Base-by-base conservation (phyloP, 495 filamentous ascomycete species). In the Penicillium pulvis region DNA sequence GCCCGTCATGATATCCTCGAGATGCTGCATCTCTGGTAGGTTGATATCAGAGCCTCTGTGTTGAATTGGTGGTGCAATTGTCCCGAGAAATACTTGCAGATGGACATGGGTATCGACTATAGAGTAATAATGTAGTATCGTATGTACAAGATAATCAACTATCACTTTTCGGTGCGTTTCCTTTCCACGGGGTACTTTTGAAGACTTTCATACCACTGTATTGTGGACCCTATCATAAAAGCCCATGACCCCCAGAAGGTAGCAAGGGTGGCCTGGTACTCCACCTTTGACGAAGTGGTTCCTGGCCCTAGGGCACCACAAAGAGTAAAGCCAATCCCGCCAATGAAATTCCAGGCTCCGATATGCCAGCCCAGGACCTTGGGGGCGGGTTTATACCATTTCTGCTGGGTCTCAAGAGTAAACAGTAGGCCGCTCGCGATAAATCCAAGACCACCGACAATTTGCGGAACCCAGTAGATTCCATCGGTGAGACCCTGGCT, bases 191-290 rank as follows among this genome's bases (percentile, higher is more conserved):
- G 85, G 71, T 82, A 70, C 64, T 87, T 89, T 41, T 79, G 71
- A 59, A 87, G 58, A 67, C 80, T 81, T 63, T 88, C 85, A 66
- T 83, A 89, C 83, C 82, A 86, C 74, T 89, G 87, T 24, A 88
- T 75, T 8, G 69, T 69, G 58, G 83, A 86, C 0, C 85, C 86
- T 44, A 88, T 82, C 67, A 90, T 73, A 59, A 90, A 90, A 26
- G 85, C 85, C 84, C 85, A 89, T 5, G 79, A 83, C 0, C 87
- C 88, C 79, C 87, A 85, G 60, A 90, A 89, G 0, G 87, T 89
- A 35, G 82, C 78, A 51, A 86, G 66, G 9, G 68, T 73, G 8
- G 80, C 69, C 58, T 88, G 80, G 60, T 87, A 89, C 46, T 79
- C 73, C 14, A 80, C 74, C 45, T 81, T 78, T n/a, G 76, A 76